A percentile compares a stretch with the other conserved stretches of the same genome.
Conservation (phyloP, 768 basidiomycete genomes). For the Glaciozyma martinii region DNA sequence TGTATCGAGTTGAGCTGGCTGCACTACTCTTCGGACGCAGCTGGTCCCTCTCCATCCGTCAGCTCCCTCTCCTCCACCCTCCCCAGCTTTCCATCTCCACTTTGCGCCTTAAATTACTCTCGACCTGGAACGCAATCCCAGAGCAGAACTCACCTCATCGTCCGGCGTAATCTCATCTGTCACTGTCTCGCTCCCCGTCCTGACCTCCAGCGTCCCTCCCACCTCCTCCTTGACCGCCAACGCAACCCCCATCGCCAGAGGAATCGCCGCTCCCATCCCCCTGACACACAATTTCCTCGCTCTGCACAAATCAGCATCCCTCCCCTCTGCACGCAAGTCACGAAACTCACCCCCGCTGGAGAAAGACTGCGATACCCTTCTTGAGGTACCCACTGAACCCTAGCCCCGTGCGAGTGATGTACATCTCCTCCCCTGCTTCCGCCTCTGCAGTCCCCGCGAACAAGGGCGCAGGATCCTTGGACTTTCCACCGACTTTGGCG, state of each 20-base stretch:
- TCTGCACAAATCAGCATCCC: conserved; percentile 40
- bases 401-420: conserved; percentile 8
- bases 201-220: conserved; percentile 54
- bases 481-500: conserved; percentile 13
- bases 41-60: no score
- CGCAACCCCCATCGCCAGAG: conserved; percentile 60
- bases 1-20: no score
- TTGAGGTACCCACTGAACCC: conserved; percentile 32
- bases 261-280: conserved; percentile 85
- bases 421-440: conserved; percentile 11
- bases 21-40: no score
- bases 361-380: conserved; percentile 29
- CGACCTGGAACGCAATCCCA: no score
- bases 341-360: conserved; percentile 27
- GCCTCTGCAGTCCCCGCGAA: neutral
- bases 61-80: no score
- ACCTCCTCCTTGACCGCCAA: conserved; percentile 64
- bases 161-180: conserved; percentile 71
- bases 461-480: conserved; percentile 15
- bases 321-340: neutral
- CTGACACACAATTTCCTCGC: conserved; percentile 64
- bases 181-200: conserved; percentile 29
- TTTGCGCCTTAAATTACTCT: no score
- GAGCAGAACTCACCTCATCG: conserved; percentile 39
- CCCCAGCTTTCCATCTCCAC: no score